Percentiles rank a stretch among this genome's conserved stretches.
Evolutionary conservation across 345 rosid genomes (phyloP).

Genomic region (Xanthoceras sorbifolium): DNA sequence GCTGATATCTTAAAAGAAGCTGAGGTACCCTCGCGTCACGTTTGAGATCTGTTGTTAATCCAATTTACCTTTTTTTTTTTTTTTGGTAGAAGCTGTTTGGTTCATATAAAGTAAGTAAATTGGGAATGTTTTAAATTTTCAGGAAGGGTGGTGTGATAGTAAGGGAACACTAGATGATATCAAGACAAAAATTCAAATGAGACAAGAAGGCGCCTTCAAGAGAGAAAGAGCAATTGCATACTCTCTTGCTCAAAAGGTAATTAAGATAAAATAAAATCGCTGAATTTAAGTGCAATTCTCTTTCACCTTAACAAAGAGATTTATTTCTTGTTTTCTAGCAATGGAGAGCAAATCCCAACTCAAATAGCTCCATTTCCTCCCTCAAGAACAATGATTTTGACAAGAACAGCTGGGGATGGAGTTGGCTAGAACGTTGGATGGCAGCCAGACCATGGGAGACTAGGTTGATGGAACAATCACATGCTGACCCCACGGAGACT

Average conservation of each 20-base stretch:
- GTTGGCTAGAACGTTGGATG: constrained; percentile 99
- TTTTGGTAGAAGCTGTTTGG: neutral
- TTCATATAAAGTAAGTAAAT: neutral
- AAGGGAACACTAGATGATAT: constrained; percentile 84
- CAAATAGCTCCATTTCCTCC: constrained; percentile 36
- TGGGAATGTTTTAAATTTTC: constrained; percentile 15
- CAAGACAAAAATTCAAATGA: constrained; percentile 68
- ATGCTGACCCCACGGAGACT: constrained; percentile 30
- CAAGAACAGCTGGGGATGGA: constrained; percentile 89
- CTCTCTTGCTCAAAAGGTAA: constrained; percentile 88
- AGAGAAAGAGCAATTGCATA: constrained; percentile 95
- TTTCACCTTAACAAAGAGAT: constrained; percentile 1
- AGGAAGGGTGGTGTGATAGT: constrained; percentile 97
- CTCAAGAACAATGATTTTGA: constrained; percentile 66
- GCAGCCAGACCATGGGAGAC: constrained; percentile 98
- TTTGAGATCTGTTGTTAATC: neutral
- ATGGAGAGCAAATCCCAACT: constrained; percentile 62
- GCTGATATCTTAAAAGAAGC: constrained; percentile 74
- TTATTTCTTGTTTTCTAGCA: constrained; percentile 40
- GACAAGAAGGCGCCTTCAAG: constrained; percentile 90
- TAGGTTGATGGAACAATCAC: constrained; percentile 68
- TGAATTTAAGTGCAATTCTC: neutral
- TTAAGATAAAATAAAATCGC: neutral
- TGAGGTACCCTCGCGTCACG: constrained; percentile 48
- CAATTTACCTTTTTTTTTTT: neutral